Evolutionary conservation across 2,329 filamentous ascomycete species (phyloP).

Genomic region (Zopfia rhizophila): DNA sequence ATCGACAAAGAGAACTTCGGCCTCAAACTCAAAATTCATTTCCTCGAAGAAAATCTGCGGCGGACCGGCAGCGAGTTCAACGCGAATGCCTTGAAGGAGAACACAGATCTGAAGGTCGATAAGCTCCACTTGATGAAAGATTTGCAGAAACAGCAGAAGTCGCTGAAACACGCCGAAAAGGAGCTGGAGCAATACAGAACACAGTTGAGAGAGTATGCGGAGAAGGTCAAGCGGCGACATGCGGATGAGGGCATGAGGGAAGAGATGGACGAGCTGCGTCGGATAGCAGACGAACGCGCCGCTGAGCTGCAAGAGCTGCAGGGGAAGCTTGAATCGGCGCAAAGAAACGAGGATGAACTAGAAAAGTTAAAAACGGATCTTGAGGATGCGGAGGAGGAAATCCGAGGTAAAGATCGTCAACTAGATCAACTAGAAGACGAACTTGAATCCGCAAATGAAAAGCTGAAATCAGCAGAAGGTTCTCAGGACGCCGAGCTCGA

Average conservation of each 20-base stretch:
- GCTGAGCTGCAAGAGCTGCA: conserved; percentile 48
- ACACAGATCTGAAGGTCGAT: conserved; percentile 94
- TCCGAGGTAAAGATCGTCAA: conserved; percentile 45
- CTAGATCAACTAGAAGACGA: conserved; percentile 52
- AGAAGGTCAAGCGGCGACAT: conserved; percentile 80
- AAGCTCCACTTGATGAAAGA: conserved; percentile 90
- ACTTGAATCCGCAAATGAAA: conserved; percentile 45
- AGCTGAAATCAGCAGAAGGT: conserved; percentile 43
- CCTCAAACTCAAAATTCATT: conserved; percentile 96
- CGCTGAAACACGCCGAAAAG: conserved; percentile 81
- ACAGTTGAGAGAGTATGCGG: conserved; percentile 84
- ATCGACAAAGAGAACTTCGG: conserved; percentile 99
- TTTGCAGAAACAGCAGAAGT: conserved; percentile 85
- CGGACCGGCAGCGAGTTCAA: conserved; percentile 92
- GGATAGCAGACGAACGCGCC: conserved; percentile 56
- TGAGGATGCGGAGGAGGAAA: conserved; percentile 45
- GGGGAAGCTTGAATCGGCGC: conserved; percentile 44
- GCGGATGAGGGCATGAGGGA: conserved; percentile 75
- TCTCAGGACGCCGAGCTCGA: conserved; percentile 39
- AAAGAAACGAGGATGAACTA: conserved; percentile 44
- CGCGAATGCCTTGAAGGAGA: conserved; percentile 88
- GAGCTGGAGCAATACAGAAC: conserved; percentile 86
- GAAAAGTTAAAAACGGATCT: conserved; percentile 49
- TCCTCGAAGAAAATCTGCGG: conserved; percentile 87
- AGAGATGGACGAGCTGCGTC: conserved; percentile 63